Evolutionary conservation across 352 stramenopile genomes (phyloP), one percentile per base, ranked within the genome.

Genomic region (Globisporangium okanoganense): DNA sequence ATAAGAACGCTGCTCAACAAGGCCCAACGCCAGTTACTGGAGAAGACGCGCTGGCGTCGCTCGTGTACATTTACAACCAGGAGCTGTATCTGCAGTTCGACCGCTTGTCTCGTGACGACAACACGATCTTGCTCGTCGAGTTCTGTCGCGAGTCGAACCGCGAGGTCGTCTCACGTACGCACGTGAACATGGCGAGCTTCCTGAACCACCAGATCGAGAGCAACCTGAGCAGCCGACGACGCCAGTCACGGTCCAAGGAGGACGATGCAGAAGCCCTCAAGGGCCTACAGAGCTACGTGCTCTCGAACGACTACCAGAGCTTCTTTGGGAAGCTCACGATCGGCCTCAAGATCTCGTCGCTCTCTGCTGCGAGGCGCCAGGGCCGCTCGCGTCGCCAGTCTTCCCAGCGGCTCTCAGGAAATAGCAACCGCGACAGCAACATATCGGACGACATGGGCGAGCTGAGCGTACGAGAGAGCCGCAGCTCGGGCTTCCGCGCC

Each of bases 61-160:
- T 77, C 44, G 75, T 83, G 38, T 92, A 91, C 68, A 72, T 82
- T n/a, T 90, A 86, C 62, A 79, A 91, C 61, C 83, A 95, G 53
- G 73, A 90, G 24, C 61, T 95, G 33, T 90, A 88, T 62, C 56
- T 95, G 61, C 83, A 95, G 65, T 92, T 95, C 61, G 86, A 95
- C 57, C 73, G 78, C 3, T 66, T 95, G 2, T 93, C 84, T 25
- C 76, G 86, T 0, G 86, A 95, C 66, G 86, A 95, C 66, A 95
- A 95, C 60, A 92, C 84, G 20, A 76, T 93, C 5, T 49, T 95
- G 58, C 73, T 95, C 20, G 71, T 95, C 43, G 82, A 94, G 63
- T 94, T 90, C 44, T 95, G 85, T 47, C 79, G 80, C 9, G 73
- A 87, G 22, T 71, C 71, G 10, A 92, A 82, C 40, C 82, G 84